Evolutionary conservation across 1,284 basidiomycete genomes (phyloP), one percentile per base, ranked within the genome.

Genomic region (Lentinula novae-zelandiae): DNA sequence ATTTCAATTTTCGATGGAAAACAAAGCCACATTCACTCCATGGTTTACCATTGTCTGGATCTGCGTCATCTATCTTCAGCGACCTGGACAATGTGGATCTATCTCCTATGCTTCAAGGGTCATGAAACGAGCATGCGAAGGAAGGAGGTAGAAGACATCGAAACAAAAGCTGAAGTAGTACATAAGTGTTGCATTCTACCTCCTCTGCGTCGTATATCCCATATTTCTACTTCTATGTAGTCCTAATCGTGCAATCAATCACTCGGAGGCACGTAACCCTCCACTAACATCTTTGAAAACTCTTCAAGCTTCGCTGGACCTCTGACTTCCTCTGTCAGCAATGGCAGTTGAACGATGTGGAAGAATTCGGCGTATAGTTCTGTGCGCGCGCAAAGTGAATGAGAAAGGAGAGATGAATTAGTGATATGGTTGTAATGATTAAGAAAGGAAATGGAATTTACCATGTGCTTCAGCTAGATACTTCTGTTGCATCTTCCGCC

Each of bases 401-500:
- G 12, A 38, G 12, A 38, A 38, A 9, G 15, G 34, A 34, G 15
- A n/a, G 9, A 50, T 10, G 1, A 38, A 13, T 50, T 15, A 50
- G 31, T 34, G 8, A 33, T 31, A 22, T 13, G 27, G 48, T 22
- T 22, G 9, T 8, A 49, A 31, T 22, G 12, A 15, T 10, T 10
- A 31, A 49, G 20, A 49, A 46, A 15, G 38, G 13, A 44, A 44
- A 15, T 15, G 8, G 34, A 12, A 53, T 34, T 34, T 34, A 53
- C 51, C 51, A 73, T 96, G 92, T 31, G 95, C 95, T 77, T 97
- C 95, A 59, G 81, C 82, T 34, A 98, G 85, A 73, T 98, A 98
- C 75, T 97, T 98, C 75, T 96, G 93, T 76, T 98, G 96, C 95
- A 99, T 99, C 77, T 91, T 92, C 76, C 95, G 90, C 64, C 96